Conservation (phyloP, 163 green algal genomes). For the Scenedesmus sp. region DNA sequence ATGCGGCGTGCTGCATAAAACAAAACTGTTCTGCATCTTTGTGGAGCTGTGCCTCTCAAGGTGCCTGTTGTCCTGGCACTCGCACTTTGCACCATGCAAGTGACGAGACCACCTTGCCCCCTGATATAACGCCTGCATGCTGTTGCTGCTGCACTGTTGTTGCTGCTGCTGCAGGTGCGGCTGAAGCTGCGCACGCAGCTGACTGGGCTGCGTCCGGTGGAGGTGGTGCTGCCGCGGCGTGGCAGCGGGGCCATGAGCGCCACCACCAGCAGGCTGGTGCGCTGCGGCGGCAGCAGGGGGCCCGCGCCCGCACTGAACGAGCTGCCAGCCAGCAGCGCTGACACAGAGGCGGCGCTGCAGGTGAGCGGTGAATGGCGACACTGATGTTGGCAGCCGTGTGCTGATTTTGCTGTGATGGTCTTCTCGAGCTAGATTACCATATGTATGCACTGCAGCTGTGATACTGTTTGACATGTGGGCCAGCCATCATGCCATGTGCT, state of each 20-base stretch:
- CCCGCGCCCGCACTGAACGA: conserved; percentile 62
- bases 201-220: conserved; percentile 82
- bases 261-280: conserved; percentile 53
- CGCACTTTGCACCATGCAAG: not conserved
- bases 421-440: not conserved
- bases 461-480: too few species aligned
- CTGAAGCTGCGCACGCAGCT: conserved; percentile 85
- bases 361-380: not conserved
- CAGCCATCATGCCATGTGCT: too few species aligned
- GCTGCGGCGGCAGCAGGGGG: conserved; percentile 47
- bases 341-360: conserved; percentile 19
- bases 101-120: not conserved
- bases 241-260: conserved; percentile 55
- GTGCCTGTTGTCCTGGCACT: not conserved
- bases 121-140: not conserved
- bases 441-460: too few species aligned
- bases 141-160: not conserved
- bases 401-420: not conserved
- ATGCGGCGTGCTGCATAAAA: not conserved
- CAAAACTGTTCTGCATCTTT: not conserved
- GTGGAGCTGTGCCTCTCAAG: too few species aligned
- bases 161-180: conserved; percentile 48
- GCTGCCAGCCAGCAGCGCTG: conserved; percentile 49
- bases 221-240: conserved; percentile 83
- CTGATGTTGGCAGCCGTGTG: not conserved